Evolutionary conservation across 805 yeast genomes (phyloP), one percentile per base, ranked within the genome.

Genomic region (Danielia oregonensis): DNA sequence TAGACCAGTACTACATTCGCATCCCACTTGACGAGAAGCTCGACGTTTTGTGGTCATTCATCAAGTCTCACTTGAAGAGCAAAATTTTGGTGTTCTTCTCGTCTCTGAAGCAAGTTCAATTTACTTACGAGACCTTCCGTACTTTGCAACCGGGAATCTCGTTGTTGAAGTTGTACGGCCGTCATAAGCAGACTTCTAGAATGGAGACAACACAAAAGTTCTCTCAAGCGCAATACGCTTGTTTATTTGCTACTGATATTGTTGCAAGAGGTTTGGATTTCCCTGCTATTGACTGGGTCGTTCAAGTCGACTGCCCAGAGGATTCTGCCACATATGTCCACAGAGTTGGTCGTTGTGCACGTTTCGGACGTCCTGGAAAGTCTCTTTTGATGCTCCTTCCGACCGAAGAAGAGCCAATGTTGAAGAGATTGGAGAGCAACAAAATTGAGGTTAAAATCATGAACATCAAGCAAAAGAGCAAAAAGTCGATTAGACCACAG

Each of bases 271-370:
- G 96, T 12, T 74, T 87, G 26, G 96, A 87, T 57, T 86, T 88
- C 59, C 96, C 96, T 0, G 85, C 89, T 5, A 85, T 87, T 32
- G 94, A 88, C 53, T 87, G 96, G 96, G 95, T 87, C n/a, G 68
- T 87, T 6, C 96, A 87, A 57, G 72, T 86, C 1, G 96, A 87
- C 54, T 85, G 94, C 49, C 96, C 96, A 0, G 96, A 87, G 54
- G 95, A 86, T 57, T 73, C 78, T 2, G 86, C 88, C 19, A 88
- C 96, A 0, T 87, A 88, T 58, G 85, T 87, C 34, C 96, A 87
- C 50, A 70, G 96, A 52, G 96, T 85, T 7, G 96, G 96, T 2
- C 76, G 96, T 56, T 78, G 83, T 36, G 96, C 96, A 2, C 70
- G 96, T 40, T 86, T 84, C 48, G 96, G 95, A 21, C 78, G 87